A percentile compares a stretch with the other conserved stretches of the same genome.
These are phyloP conservation scores for Sutorius eximius DNA, from an alignment of 1,284 basidiomycete genomes.

Conservation along the genomic window DNA sequence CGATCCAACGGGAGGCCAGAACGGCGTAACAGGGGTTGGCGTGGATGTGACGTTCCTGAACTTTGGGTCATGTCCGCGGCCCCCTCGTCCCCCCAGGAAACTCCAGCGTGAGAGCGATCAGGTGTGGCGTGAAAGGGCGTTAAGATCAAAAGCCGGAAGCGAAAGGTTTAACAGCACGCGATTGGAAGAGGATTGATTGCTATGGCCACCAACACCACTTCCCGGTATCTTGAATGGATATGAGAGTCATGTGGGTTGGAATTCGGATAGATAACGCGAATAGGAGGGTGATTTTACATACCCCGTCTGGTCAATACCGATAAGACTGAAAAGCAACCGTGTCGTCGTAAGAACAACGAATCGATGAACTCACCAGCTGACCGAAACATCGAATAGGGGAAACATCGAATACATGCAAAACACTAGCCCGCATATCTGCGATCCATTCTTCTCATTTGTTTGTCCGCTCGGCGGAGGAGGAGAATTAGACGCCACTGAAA, in stretches of 20 bases:
- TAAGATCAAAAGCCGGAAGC: too few species aligned
- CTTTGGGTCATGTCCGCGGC: conserved; percentile 39
- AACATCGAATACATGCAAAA: not conserved
- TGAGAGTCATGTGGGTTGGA: too few species aligned
- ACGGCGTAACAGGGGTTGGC: conserved; percentile 36
- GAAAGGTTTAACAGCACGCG: too few species aligned
- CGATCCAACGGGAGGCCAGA: conserved; percentile 40
- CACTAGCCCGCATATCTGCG: not conserved
- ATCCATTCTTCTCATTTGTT: not conserved
- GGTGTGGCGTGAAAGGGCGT: conserved; percentile 37
- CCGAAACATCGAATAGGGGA: not conserved
- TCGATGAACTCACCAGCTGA: not conserved
- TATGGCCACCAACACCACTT: too few species aligned
- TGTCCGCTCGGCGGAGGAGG: not conserved
- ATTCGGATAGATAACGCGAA: not conserved
- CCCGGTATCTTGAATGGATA: too few species aligned
- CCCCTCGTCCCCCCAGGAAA: too few species aligned
- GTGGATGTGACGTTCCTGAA: conserved; percentile 34
- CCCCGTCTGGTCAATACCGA: not conserved
- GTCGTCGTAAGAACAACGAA: conserved; percentile 5
- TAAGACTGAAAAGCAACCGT: conserved; percentile 17
- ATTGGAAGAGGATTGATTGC: too few species aligned
- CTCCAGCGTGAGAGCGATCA: conserved; percentile 46
- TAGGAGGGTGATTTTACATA: conserved; percentile 3
- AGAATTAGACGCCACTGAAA: not conserved